Conservation (phyloP, 2,329 filamentous ascomycete genomes). For the Trichoderma cornu-damae region DNA sequence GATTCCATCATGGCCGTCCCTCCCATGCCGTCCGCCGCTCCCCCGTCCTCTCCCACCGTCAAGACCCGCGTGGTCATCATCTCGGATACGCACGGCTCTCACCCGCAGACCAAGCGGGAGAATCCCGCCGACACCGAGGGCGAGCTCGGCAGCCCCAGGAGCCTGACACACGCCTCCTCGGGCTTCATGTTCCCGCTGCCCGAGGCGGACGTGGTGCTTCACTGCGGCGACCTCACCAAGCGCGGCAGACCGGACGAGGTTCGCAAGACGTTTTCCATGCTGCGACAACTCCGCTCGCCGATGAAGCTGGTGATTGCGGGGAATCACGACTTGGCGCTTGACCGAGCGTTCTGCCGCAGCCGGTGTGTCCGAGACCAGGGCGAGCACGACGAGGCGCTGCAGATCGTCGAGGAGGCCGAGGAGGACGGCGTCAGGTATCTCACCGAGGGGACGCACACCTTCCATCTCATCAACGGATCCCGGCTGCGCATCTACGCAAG, state of each 20-base stretch:
- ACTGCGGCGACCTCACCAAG: conserved; percentile 50
- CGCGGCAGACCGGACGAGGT: conserved; percentile 40
- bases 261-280: conserved; percentile 36
- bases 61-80: conserved; percentile 38
- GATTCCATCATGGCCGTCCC: neutral
- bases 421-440: conserved; percentile 42
- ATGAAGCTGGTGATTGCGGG: conserved; percentile 52
- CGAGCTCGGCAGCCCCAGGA: conserved; percentile 23
- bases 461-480: conserved; percentile 47
- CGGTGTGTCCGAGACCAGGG: conserved; percentile 6
- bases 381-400: conserved; percentile 32
- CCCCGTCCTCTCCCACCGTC: conserved; percentile 21
- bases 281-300: conserved; percentile 41
- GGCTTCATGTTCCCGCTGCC: conserved; percentile 31
- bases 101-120: conserved; percentile 21
- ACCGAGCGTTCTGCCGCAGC: conserved; percentile 25
- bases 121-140: conserved; percentile 23
- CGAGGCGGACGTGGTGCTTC: conserved; percentile 44
- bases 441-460: conserved; percentile 43
- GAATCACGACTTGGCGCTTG: conserved; percentile 48
- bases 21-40: neutral
- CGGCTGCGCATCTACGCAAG: conserved; percentile 47
- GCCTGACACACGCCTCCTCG: conserved; percentile 19
- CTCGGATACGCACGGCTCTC: conserved; percentile 35
- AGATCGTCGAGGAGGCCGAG: conserved; percentile 37